A percentile compares a stretch with the other conserved stretches of the same genome.
Conservation (phyloP, 1,284 basidiomycete genomes). For the Dichomitus squalens region DNA sequence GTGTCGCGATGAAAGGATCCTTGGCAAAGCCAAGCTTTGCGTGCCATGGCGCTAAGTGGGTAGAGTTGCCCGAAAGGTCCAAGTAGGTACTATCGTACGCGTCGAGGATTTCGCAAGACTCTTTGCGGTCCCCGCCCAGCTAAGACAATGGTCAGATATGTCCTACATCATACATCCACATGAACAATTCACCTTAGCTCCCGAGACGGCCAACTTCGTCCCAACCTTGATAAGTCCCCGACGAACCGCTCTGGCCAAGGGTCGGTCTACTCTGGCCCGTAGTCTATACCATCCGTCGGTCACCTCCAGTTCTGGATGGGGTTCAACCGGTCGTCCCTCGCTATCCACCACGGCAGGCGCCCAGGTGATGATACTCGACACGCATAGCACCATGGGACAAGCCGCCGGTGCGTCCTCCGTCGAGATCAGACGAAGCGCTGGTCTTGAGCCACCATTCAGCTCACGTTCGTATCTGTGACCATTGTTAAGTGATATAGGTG, state of each 20-base stretch:
- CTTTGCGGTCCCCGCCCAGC: conserved; percentile 73
- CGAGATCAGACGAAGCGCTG: conserved; percentile 77
- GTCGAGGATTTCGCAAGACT: conserved; percentile 83
- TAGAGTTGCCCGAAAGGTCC: conserved; percentile 80
- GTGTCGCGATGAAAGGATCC: conserved; percentile 68
- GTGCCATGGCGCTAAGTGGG: conserved; percentile 87
- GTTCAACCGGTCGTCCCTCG: conserved; percentile 40
- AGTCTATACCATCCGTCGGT: conserved; percentile 97
- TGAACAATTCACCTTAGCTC: conserved; percentile 67
- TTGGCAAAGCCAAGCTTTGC: conserved; percentile 79
- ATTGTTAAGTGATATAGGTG: neutral
- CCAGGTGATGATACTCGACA: conserved; percentile 69
- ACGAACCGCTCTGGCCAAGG: conserved; percentile 70
- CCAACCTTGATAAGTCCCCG: conserved; percentile 74
- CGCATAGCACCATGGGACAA: conserved; percentile 82
- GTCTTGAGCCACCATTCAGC: conserved; percentile 76
- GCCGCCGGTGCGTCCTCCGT: conserved; percentile 76
- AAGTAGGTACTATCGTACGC: conserved; percentile 75
- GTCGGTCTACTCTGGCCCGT: conserved; percentile 73
- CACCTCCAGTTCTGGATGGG: conserved; percentile 72
- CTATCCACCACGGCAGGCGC: conserved; percentile 38
- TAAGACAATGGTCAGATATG: conserved; percentile 33
- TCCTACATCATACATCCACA: neutral
- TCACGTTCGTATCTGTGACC: conserved; percentile 86
- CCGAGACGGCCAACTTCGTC: conserved; percentile 80